A percentile compares a stretch with the other conserved stretches of the same genome.
These are phyloP conservation scores for Ganoderma sinense DNA, from an alignment of 1,284 basidiomycete species.

Conservation along the genomic window DNA sequence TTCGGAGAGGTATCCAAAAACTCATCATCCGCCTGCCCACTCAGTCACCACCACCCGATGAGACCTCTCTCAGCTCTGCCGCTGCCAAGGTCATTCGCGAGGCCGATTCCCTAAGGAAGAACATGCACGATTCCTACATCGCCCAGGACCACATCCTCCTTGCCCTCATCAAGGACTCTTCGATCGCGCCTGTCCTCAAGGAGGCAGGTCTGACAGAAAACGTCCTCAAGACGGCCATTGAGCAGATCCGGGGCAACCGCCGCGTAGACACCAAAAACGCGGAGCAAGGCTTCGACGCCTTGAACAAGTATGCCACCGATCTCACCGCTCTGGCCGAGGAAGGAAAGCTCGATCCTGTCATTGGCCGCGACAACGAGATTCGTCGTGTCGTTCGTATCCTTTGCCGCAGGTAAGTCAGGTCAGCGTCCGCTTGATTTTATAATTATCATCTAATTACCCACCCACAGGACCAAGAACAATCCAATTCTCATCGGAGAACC, in stretches of 20 bases:
- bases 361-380: slow-evolving; percentile 92
- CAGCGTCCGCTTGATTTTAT: not conserved
- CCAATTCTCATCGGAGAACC: slow-evolving; percentile 94
- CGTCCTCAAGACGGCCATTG: slow-evolving; percentile 80
- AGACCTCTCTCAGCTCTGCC: slow-evolving; percentile 70
- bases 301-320: slow-evolving; percentile 87
- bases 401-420: slow-evolving; percentile 64
- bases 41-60: slow-evolving; percentile 87
- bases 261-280: slow-evolving; percentile 85
- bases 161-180: slow-evolving; percentile 79
- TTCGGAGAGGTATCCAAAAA: slow-evolving; percentile 74
- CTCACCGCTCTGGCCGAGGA: slow-evolving; percentile 88
- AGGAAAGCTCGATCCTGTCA: slow-evolving; percentile 93
- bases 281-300: slow-evolving; percentile 88
- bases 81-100: slow-evolving; percentile 78
- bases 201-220: slow-evolving; percentile 79
- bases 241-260: slow-evolving; percentile 82
- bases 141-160: slow-evolving; percentile 85
- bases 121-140: slow-evolving; percentile 93
- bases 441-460: slow-evolving; percentile 25
- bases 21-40: slow-evolving; percentile 80
- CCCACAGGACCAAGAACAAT: slow-evolving; percentile 85
- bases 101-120: slow-evolving; percentile 84
- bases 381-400: slow-evolving; percentile 81
- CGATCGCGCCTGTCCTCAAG: slow-evolving; percentile 73